A percentile compares a stretch with the other conserved stretches of the same genome.
These are phyloP conservation scores for Hypoxylon sp. DNA, from an alignment of 2,329 filamentous ascomycete genomes.

Conservation along the genomic window DNA sequence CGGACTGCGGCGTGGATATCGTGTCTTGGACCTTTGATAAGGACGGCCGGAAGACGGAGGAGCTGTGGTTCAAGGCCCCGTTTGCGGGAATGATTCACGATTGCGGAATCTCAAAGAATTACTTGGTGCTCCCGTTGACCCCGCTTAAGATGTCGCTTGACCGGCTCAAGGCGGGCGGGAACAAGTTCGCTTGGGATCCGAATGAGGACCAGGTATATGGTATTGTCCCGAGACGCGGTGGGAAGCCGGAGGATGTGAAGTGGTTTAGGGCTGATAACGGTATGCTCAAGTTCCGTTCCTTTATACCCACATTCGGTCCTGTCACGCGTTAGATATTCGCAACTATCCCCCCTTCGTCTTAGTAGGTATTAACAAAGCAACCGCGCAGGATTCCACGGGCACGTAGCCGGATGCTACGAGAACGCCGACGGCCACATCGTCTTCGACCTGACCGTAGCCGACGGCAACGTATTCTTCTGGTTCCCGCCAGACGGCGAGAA, in stretches of 20 bases:
- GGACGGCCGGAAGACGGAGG: slow-evolving; percentile 55
- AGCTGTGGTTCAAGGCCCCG: slow-evolving; percentile 59
- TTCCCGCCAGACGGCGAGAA: slow-evolving; percentile 50
- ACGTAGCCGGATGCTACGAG: slow-evolving; percentile 59
- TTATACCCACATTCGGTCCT: no score
- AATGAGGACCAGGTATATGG: slow-evolving; percentile 65
- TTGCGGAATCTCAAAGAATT: slow-evolving; percentile 57
- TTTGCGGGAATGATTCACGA: slow-evolving; percentile 64
- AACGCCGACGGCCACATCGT: slow-evolving; percentile 55
- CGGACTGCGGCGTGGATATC: slow-evolving; percentile 55
- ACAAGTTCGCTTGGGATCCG: slow-evolving; percentile 62
- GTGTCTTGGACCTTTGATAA: slow-evolving; percentile 56
- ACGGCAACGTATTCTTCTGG: slow-evolving; percentile 58
- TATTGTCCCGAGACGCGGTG: slow-evolving; percentile 59
- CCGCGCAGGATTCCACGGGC: slow-evolving; percentile 54
- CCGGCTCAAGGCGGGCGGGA: slow-evolving; percentile 55
- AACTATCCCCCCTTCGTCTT: background rate
- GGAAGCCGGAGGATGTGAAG: slow-evolving; percentile 60
- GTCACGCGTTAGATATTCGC: no score
- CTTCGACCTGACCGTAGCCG: slow-evolving; percentile 54
- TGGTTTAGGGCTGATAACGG: slow-evolving; percentile 62
- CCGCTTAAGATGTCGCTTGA: slow-evolving; percentile 57
- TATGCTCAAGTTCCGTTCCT: no score
- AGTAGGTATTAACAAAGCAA: background rate
- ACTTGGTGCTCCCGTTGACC: slow-evolving; percentile 57